These are phyloP conservation scores for Fraxinus floribunda DNA, from an alignment of 305 asterid species.

Conservation along the genomic window DNA sequence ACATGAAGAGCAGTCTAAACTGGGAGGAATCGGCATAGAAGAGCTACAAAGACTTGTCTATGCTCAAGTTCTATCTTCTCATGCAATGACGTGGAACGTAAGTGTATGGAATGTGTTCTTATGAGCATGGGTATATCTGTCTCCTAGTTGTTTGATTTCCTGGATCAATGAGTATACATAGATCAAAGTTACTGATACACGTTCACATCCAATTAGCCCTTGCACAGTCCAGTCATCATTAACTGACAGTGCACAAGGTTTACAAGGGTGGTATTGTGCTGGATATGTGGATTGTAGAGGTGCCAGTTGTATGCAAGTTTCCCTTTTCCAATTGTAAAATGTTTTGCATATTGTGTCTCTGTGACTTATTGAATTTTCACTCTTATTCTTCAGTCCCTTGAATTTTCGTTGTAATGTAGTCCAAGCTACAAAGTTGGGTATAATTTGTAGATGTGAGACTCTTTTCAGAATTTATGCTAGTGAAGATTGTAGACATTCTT, in stretches of 20 bases:
- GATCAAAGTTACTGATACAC: neutral
- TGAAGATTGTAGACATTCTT: conserved; percentile 4
- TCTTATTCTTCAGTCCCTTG: conserved; percentile 6
- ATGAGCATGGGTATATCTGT: conserved; percentile 5
- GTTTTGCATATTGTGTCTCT: neutral
- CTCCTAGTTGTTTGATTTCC: conserved; percentile 19
- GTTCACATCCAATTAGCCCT: neutral
- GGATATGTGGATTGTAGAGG: conserved; percentile 15
- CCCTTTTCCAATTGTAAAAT: neutral
- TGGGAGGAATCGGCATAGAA: conserved; percentile 86
- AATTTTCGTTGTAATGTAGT: neutral
- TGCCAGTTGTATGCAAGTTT: conserved; percentile 9
- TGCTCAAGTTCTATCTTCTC: conserved; percentile 90
- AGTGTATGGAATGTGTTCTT: conserved; percentile 30
- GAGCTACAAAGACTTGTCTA: conserved; percentile 82
- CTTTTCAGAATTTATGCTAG: neutral
- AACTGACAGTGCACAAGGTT: neutral
- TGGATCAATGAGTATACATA: neutral
- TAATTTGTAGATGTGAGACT: neutral
- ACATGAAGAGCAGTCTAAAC: conserved; percentile 57
- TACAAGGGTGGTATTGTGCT: neutral
- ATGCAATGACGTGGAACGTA: conserved; percentile 94
- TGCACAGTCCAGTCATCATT: neutral
- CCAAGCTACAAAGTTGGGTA: neutral
- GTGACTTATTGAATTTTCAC: neutral